Evolutionary conservation across 2,329 filamentous ascomycete species (phyloP).

Genomic region (Paraconiothyrium brasiliense): DNA sequence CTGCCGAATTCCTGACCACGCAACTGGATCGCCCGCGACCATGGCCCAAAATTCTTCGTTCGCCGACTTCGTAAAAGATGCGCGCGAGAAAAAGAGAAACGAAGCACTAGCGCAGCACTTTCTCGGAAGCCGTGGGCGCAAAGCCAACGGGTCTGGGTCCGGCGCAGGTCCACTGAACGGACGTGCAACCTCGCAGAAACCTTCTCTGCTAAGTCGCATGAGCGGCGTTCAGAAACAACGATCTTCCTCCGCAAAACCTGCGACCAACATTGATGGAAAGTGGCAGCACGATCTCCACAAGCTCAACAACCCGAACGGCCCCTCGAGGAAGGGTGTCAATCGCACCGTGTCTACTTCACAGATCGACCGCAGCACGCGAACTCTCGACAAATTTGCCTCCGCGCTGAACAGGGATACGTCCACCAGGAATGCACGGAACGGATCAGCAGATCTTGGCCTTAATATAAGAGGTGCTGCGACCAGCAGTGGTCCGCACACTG

Average conservation of each 20-base stretch:
- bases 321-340: slow-evolving; percentile 45
- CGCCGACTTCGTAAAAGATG: slow-evolving; percentile 44
- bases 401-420: slow-evolving; percentile 38
- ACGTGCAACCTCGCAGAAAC: slow-evolving; percentile 57
- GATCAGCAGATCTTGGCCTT: slow-evolving; percentile 57
- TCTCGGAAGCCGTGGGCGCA: slow-evolving; percentile 67
- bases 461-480: slow-evolving; percentile 73
- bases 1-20: background rate
- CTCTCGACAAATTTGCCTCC: slow-evolving; percentile 53
- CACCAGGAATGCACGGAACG: slow-evolving; percentile 37
- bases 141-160: slow-evolving; percentile 64
- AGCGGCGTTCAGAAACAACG: slow-evolving; percentile 76
- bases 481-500: slow-evolving; percentile 71
- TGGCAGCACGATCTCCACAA: slow-evolving; percentile 77
- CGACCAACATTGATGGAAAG: slow-evolving; percentile 70
- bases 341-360: slow-evolving; percentile 52
- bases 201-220: slow-evolving; percentile 72
- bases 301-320: slow-evolving; percentile 50
- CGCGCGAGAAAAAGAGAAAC: slow-evolving; percentile 74
- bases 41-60: slow-evolving; percentile 40
- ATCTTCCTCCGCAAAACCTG: slow-evolving; percentile 52
- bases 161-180: slow-evolving; percentile 54
- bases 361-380: slow-evolving; percentile 54
- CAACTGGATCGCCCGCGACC: slow-evolving; percentile 9
- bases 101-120: slow-evolving; percentile 77